Conservation (phyloP, 305 asterid species). For the Fraxinus latifolia region DNA sequence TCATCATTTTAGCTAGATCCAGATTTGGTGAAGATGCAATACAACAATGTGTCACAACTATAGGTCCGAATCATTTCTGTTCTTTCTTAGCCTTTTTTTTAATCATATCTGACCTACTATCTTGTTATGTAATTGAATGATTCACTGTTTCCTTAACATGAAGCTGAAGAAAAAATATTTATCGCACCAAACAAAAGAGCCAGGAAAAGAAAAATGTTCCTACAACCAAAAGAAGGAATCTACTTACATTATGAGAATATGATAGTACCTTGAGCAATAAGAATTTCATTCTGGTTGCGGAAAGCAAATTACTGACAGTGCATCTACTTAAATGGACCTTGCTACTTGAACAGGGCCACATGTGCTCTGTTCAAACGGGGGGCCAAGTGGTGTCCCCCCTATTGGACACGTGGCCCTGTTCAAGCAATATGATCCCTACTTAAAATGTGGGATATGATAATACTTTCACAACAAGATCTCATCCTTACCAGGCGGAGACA, state of each 20-base stretch:
- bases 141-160: neutral
- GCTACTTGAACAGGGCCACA: too few species aligned
- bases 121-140: neutral
- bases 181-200: neutral
- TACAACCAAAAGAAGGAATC: neutral
- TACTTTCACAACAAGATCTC: neutral
- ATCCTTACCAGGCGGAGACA: constrained; percentile 54
- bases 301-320: neutral
- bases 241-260: neutral
- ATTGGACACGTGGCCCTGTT: too few species aligned
- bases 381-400: too few species aligned
- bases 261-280: neutral
- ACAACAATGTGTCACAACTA: neutral
- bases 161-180: neutral
- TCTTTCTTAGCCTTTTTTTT: neutral
- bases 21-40: neutral
- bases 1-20: constrained; percentile 1
- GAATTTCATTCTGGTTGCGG: constrained; percentile 1
- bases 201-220: neutral
- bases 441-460: neutral
- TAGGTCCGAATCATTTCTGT: neutral
- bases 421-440: too few species aligned
- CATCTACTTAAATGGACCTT: neutral
- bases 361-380: too few species aligned
- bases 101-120: neutral